These are phyloP conservation scores for Cenchrus purpureus DNA, from an alignment of 176 grass and related monocot genomes.

Conservation along the genomic window DNA sequence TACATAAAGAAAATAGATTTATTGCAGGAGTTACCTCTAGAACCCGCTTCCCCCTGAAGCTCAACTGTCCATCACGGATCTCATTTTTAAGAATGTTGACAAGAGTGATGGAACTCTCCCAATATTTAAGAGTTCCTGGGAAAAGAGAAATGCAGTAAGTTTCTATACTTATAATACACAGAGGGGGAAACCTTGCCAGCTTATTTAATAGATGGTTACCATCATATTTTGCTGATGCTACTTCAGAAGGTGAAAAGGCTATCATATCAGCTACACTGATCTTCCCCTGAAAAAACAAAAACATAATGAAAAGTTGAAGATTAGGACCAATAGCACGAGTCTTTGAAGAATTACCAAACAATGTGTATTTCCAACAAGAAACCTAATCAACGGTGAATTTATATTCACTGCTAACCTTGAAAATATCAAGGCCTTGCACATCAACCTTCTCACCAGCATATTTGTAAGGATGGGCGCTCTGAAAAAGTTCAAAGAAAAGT, in stretches of 20 bases:
- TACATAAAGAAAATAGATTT: slow-evolving; percentile 29
- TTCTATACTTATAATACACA: slow-evolving; percentile 20
- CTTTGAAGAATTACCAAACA: neutral
- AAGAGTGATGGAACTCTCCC: slow-evolving; percentile 87
- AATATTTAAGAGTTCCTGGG: slow-evolving; percentile 72
- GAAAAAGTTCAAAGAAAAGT: slow-evolving; percentile 37
- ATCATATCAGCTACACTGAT: slow-evolving; percentile 88
- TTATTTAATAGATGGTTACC: slow-evolving; percentile 48
- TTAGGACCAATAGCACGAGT: slow-evolving; percentile 19
- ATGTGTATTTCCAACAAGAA: slow-evolving; percentile 11
- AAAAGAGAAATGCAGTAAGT: neutral
- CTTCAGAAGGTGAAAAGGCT: slow-evolving; percentile 68
- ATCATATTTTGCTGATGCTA: slow-evolving; percentile 61
- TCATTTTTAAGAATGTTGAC: slow-evolving; percentile 83
- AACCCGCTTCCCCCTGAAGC: slow-evolving; percentile 87
- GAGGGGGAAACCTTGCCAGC: slow-evolving; percentile 7
- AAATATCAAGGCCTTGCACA: slow-evolving; percentile 84
- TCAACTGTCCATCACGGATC: slow-evolving; percentile 88
- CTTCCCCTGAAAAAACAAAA: slow-evolving; percentile 69
- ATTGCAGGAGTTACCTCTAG: slow-evolving; percentile 65
- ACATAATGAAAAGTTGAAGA: neutral
- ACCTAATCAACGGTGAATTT: neutral
- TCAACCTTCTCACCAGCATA: slow-evolving; percentile 97
- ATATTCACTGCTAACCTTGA: slow-evolving; percentile 61
- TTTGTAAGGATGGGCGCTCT: slow-evolving; percentile 93